Evolutionary conservation across 1,284 basidiomycete genomes (phyloP).

Genomic region (Rhodotorula sp.): DNA sequence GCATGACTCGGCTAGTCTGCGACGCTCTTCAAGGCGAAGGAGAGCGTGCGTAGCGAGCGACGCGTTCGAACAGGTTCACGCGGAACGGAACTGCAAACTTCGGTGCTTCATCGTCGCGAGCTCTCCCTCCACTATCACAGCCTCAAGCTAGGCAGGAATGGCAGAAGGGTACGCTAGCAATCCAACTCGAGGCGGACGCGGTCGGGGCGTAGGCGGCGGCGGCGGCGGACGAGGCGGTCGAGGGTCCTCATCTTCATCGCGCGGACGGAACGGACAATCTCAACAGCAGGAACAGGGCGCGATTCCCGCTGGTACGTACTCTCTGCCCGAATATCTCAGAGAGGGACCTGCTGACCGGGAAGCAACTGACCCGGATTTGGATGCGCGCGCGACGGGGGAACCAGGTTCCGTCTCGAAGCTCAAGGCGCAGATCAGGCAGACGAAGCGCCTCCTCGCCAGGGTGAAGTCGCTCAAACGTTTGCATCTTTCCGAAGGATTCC

Average conservation of each 20-base stretch:
- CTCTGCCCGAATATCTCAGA: no score
- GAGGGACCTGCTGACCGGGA: neutral
- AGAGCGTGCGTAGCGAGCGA: no score
- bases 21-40: no score
- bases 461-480: neutral
- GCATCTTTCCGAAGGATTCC: no score
- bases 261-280: constrained; percentile 1
- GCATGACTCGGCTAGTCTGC: no score
- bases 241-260: neutral
- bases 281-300: neutral
- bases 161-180: neutral
- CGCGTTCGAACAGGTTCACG: neutral
- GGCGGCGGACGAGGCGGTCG: neutral
- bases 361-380: neutral
- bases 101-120: no score
- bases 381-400: no score
- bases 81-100: neutral
- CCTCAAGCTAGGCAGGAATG: neutral
- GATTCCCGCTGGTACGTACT: constrained; percentile 13
- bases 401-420: constrained; percentile 37
- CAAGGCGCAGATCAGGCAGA: constrained; percentile 38
- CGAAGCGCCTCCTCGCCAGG: constrained; percentile 32
- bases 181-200: constrained; percentile 5
- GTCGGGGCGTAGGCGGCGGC: constrained; percentile 13
- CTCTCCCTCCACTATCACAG: neutral